Percentiles rank a stretch among this genome's conserved stretches.
Conservation (phyloP, 345 rosid species). For the Camelina laxa region DNA sequence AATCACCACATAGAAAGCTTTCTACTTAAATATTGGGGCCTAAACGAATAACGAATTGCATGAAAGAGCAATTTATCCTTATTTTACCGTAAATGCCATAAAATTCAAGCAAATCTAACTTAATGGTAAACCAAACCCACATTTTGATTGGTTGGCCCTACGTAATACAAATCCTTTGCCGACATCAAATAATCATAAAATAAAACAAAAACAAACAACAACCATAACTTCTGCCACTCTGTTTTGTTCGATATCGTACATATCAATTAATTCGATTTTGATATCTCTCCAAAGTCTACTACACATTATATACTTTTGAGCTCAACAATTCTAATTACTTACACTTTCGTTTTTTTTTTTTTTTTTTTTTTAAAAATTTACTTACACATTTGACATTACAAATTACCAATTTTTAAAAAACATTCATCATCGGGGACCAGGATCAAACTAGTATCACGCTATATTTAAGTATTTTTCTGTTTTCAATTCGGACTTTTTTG, state of each 20-base stretch:
- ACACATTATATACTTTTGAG: background rate
- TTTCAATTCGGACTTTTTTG: background rate
- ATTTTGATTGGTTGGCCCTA: background rate
- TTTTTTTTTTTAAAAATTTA: background rate
- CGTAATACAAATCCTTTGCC: conserved; percentile 14
- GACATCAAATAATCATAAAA: conserved; percentile 27
- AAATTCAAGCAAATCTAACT: no score
- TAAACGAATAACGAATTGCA: no score
- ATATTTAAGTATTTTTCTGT: background rate
- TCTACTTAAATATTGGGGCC: no score
- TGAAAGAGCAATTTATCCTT: no score
- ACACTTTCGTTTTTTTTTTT: background rate
- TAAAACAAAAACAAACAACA: background rate
- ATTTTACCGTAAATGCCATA: no score
- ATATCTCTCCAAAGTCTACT: background rate
- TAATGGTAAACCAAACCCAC: no score
- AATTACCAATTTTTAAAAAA: no score
- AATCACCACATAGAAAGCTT: no score
- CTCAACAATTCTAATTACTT: no score
- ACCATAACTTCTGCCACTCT: background rate
- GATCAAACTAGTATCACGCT: background rate
- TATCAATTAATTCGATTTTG: background rate
- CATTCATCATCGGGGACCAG: background rate
- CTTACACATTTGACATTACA: background rate
- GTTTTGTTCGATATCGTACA: background rate